phyloP scores from a whole-genome alignment of 257 asterid species.

The Lycium ferocissimum region DNA sequence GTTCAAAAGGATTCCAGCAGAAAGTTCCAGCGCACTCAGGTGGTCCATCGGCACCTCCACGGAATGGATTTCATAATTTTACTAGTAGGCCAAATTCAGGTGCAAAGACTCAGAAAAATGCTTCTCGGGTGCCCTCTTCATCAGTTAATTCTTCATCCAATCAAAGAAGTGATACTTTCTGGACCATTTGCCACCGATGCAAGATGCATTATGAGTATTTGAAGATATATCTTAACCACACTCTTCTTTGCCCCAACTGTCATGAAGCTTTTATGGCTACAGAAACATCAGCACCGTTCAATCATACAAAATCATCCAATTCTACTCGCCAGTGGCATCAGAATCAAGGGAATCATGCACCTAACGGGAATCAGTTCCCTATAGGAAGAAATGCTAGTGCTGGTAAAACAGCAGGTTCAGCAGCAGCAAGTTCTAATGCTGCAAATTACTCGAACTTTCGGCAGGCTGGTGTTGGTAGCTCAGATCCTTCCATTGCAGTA shows the following conservation, averaged over 20 bases:
- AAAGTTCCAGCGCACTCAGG: conserved; percentile 50
- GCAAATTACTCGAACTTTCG: conserved; percentile 31
- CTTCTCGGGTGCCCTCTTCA: conserved; percentile 38
- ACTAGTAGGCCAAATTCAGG: conserved; percentile 42
- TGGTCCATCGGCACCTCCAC: conserved; percentile 58
- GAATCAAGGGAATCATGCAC: conserved; percentile 36
- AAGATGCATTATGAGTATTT: conserved; percentile 79
- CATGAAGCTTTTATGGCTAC: conserved; percentile 61
- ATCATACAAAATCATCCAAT: conserved; percentile 41
- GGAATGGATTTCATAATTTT: conserved; percentile 57
- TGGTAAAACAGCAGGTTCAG: conserved; percentile 49
- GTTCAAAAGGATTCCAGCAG: conserved; percentile 51
- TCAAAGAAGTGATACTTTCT: conserved; percentile 65
- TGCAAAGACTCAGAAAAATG: conserved; percentile 46
- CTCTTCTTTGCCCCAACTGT: conserved; percentile 77
- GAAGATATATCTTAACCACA: conserved; percentile 61
- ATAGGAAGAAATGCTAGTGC: conserved; percentile 44
- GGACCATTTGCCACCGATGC: conserved; percentile 80
- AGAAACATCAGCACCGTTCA: conserved; percentile 65
- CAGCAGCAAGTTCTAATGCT: conserved; percentile 40
- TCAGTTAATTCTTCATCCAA: conserved; percentile 48
- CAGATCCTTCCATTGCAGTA: conserved; percentile 54
- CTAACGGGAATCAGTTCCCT: conserved; percentile 41
- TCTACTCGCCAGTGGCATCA: conserved; percentile 44
- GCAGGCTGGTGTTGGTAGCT: conserved; percentile 43